Evolutionary conservation across 352 stramenopile species (phyloP).

Genomic region (Phytophthora melonis): DNA sequence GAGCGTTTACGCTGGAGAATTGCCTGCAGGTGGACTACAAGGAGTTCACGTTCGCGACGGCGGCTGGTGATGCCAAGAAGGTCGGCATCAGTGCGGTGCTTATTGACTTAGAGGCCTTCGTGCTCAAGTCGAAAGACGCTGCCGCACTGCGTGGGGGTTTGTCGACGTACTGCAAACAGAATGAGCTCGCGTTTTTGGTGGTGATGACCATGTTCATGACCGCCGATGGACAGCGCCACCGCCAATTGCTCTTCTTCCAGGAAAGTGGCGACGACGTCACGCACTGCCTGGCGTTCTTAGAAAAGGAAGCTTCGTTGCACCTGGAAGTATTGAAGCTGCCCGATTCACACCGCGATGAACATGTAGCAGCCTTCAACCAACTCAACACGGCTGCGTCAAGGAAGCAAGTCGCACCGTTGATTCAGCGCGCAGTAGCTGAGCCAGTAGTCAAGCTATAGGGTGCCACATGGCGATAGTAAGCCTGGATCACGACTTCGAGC

Average conservation of each 20-base stretch:
- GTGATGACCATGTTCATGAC: constrained; percentile 78
- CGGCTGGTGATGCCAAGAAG: constrained; percentile 5
- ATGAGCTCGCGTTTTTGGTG: constrained; percentile 67
- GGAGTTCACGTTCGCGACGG: constrained; percentile 55
- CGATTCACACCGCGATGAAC: constrained; percentile 32
- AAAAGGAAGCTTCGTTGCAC: constrained; percentile 49
- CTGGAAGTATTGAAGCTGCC: constrained; percentile 52
- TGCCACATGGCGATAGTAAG: too few relatives aligned
- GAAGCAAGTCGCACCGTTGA: constrained; percentile 83
- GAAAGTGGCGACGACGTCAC: constrained; percentile 34
- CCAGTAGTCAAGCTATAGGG: constrained; percentile 23
- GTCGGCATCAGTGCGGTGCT: constrained; percentile 75
- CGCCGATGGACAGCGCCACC: constrained; percentile 46
- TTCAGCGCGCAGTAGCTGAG: constrained; percentile 55
- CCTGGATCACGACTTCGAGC: too few relatives aligned
- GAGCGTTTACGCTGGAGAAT: constrained; percentile 65
- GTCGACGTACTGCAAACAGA: constrained; percentile 49
- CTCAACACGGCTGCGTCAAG: constrained; percentile 67
- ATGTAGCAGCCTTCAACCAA: constrained; percentile 62
- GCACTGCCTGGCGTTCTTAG: constrained; percentile 52
- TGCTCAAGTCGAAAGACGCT: constrained; percentile 48
- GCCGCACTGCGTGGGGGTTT: constrained; percentile 43
- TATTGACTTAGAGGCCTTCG: constrained; percentile 62
- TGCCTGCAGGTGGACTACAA: constrained; percentile 87
- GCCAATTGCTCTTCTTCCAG: constrained; percentile 75